Base-by-base conservation (phyloP, 306 rosid genomes). In the Trifolium repens region DNA sequence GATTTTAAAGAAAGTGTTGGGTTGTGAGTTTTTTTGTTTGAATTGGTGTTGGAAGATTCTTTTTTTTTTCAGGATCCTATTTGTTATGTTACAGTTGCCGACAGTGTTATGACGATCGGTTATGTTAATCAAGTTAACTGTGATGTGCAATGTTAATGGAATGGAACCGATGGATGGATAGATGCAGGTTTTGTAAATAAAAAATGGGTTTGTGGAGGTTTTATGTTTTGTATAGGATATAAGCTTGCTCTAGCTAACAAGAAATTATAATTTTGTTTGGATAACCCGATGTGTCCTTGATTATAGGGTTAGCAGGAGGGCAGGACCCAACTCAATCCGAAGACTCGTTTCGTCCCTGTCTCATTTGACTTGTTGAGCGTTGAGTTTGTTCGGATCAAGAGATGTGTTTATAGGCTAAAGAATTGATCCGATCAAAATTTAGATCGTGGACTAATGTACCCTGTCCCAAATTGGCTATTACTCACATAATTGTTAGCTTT, bases 31-130 rank as follows among this genome's bases (percentile, higher is more conserved):
- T 12, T 34, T 69, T 69, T 70, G 16, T 69, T 69, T 70, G 16
- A 61, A 34, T 60, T 68, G 67, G 71, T 59, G 49, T 73, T 68
- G 52, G 53, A 7, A 17, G 58, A 42, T 53, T 79, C 30, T 22
- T 22, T 5, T 64, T 10, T 65, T 47, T 49, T 15, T 2, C 6
- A 6, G 40, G 8, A 37, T 37, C 40, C 40, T 37, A 37, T 37
- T 8, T 37, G 44, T 80, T 58, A 59, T 61, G 71, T 43, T 42
- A 54, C 78, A 37, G 34, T n/a, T 2, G 39, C 17, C 11, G 2
- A 39, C 9, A 39, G 42, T 39, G 42, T 39, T 39, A 17, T 55
- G 50, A n/a, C 52, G 15, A 40, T 55, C 8, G 40, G n/a, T 69
- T 40, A n/a, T 67, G 43, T 22, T 54, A 19, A 26, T 68, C 42